Conservation (phyloP, 495 filamentous ascomycete species). For the Aspergillus sclerotioniger region DNA sequence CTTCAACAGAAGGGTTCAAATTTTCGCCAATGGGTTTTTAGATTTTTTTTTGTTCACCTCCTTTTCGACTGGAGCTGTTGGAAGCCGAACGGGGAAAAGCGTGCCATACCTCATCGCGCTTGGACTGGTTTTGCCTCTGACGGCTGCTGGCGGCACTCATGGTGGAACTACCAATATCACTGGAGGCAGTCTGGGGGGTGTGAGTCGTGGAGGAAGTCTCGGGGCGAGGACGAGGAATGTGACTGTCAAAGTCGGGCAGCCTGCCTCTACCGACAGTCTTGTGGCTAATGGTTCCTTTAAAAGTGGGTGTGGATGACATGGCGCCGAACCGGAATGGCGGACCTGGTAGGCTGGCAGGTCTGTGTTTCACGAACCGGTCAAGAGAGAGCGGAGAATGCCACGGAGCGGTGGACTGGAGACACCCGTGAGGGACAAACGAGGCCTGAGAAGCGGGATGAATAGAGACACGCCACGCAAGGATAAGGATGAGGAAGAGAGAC, state of each 20-base stretch:
- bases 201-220: conserved; percentile 55
- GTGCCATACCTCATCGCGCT: conserved; percentile 89
- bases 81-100: neutral
- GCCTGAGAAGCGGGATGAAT: conserved; percentile 3
- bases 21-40: neutral
- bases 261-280: conserved; percentile 59
- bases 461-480: conserved; percentile 9
- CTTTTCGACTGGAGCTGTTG: neutral
- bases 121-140: conserved; percentile 89
- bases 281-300: conserved; percentile 43
- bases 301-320: conserved; percentile 61
- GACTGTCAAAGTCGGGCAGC: conserved; percentile 64
- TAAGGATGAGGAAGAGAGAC: neutral
- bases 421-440: conserved; percentile 8
- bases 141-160: conserved; percentile 73
- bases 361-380: conserved; percentile 6
- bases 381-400: conserved; percentile 19
- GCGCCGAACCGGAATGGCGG: conserved; percentile 17
- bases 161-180: conserved; percentile 50
- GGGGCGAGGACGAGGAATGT: conserved; percentile 80
- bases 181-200: conserved; percentile 68
- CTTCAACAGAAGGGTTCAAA: neutral
- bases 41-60: neutral
- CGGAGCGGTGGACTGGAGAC: conserved; percentile 15
- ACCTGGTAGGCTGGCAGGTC: conserved; percentile 11